Percentiles rank a stretch among this genome's conserved stretches.
Evolutionary conservation across 2,329 filamentous ascomycete genomes (phyloP).

Genomic region (Huntiella omanensis): DNA sequence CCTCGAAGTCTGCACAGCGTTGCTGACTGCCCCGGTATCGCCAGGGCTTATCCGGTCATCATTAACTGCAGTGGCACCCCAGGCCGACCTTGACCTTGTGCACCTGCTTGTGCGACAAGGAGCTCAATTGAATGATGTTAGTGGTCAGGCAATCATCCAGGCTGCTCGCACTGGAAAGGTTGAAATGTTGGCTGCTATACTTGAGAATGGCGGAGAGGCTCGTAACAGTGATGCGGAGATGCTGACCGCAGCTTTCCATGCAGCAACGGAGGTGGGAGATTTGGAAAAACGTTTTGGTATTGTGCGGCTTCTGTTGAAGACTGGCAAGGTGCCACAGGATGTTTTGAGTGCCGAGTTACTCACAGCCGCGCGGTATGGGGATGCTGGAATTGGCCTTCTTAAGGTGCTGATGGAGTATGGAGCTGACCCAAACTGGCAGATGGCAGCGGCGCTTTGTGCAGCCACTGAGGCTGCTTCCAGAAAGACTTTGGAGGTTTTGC

Average conservation of each 20-base stretch:
- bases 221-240: slow-evolving; percentile 18
- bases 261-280: slow-evolving; percentile 33
- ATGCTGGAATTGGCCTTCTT: slow-evolving; percentile 29
- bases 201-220: slow-evolving; percentile 19
- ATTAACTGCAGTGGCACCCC: slow-evolving; percentile 30
- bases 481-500: slow-evolving; percentile 29
- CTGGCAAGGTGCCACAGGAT: slow-evolving; percentile 28
- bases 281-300: slow-evolving; percentile 29
- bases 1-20: slow-evolving; percentile 24
- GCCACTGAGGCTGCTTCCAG: slow-evolving; percentile 33
- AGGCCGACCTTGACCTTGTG: slow-evolving; percentile 33
- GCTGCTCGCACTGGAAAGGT: slow-evolving; percentile 32
- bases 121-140: slow-evolving; percentile 29
- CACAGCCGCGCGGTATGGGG: slow-evolving; percentile 31
- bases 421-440: slow-evolving; percentile 34
- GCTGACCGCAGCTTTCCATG: slow-evolving; percentile 33
- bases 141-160: slow-evolving; percentile 34
- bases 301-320: slow-evolving; percentile 30
- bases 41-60: slow-evolving; percentile 28
- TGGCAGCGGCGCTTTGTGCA: slow-evolving; percentile 35
- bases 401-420: slow-evolving; percentile 31
- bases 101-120: slow-evolving; percentile 32
- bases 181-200: slow-evolving; percentile 30
- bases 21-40: slow-evolving; percentile 28
- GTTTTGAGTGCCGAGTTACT: slow-evolving; percentile 33